phyloP scores from a whole-genome alignment of 2,329 filamentous ascomycete genomes.

The Emergomyces orientalis region DNA sequence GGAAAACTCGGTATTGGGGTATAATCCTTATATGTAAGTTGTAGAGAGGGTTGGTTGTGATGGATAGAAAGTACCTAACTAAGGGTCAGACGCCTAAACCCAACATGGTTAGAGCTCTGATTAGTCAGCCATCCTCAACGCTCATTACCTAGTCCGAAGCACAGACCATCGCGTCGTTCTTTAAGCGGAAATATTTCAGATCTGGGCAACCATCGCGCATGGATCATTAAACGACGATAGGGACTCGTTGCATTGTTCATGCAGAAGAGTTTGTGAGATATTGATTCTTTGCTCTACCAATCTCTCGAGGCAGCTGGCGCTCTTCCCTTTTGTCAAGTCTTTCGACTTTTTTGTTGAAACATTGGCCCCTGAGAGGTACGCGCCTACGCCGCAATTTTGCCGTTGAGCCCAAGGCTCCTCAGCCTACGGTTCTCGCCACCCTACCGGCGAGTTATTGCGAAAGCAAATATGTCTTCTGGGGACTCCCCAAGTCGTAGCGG shows the following conservation, averaged over 20 bases:
- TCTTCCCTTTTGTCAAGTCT: not conserved
- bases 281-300: not conserved
- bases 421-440: not conserved
- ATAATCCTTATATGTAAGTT: too few relatives aligned
- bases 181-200: not conserved
- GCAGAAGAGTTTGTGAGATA: not conserved
- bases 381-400: constrained; percentile 1
- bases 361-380: not conserved
- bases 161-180: not conserved
- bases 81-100: not conserved
- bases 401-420: not conserved
- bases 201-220: not conserved
- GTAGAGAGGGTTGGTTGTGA: too few relatives aligned
- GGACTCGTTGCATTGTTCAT: not conserved
- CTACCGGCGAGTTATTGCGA: not conserved
- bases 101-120: not conserved
- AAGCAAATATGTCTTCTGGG: not conserved
- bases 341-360: not conserved
- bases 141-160: not conserved
- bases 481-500: not conserved
- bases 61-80: too few relatives aligned
- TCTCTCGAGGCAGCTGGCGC: not conserved
- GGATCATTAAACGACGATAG: not conserved
- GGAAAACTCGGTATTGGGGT: too few relatives aligned
- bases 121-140: not conserved